Evolutionary conservation across 2,329 filamentous ascomycete species (phyloP), one percentile per base, ranked within the genome.

Genomic region (Verticillium dahliae): DNA sequence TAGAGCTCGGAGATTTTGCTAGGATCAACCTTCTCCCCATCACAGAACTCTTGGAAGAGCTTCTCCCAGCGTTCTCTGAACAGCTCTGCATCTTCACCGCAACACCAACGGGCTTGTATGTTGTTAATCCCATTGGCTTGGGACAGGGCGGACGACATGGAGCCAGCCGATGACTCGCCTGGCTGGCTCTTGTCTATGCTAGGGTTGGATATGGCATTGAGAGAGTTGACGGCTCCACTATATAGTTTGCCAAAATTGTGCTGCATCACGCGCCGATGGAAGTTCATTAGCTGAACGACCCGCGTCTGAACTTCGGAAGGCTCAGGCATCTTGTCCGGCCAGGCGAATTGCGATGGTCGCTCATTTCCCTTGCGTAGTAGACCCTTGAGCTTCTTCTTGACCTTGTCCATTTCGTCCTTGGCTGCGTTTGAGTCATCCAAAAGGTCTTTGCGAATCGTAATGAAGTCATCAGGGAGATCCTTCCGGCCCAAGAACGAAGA

Each of bases 41-140:
- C 96, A 67, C 90, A 95, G 70, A 99, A 99, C 72, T 99, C 95
- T 57, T 89, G 86, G 76, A 99, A 99, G 1, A 99, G 84, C 78
- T 99, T 99, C 77, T 98, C 95, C 95, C 95, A 99, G 35, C 95
- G 86, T 74, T 99, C 95, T 67, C 90, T 91, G 81, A 99, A 99
- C 1, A 99, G 81, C 67, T 96, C 91, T 0, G 94, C 88, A 70
- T 98, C 95, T 76, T 99, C 95, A 35, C 93, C 93, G 67, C 92
- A 96, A 72, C 95, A 99, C 95, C 95, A 99, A 31, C 95, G 85
- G 6, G 91, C 82, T 75, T 98, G 95, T 58, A 99, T 94, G 61
- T 78, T 84, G 66, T 82, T 85, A 31, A 90, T 78, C 4, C 84
- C 80, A 58, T 86, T 87, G 50, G 79, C 85, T 68, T 88, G 86